Base-by-base conservation (phyloP, 2,329 filamentous ascomycete genomes). In the Exophiala spinifera region DNA sequence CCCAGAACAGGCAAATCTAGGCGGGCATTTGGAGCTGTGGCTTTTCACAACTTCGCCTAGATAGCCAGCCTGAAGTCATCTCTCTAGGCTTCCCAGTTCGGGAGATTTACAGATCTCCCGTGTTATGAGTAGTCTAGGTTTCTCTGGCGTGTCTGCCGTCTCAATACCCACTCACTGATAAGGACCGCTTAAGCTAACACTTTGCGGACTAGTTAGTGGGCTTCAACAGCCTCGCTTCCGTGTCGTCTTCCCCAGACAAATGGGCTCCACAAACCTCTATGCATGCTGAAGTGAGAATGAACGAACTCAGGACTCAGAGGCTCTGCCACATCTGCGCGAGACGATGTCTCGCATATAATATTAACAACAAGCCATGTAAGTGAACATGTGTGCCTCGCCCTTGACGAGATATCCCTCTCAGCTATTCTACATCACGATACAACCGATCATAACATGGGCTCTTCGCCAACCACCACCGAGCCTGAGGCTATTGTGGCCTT, bases 141-240 rank as follows among this genome's bases (percentile, higher is more conserved):
- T n/a, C 37, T 20, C 37, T 17, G 37, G 37, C 5, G 37, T 17
- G 6, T 40, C 37, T 40, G 37, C 37, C 37, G 37, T 25, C 13
- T 20, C 37, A 15, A 37, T 19, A 8, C 8, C 43, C 31, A 13
- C 33, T 45, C 21, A 36, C 14, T 34, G 51, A 49, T 42, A 53
- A 48, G 33, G 33, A 19, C 43, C 51, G 51, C 51, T 53, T 53
- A 53, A 31, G 33, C 51, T 53, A 53, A 53, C n/a, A 20, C 15
- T 42, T 48, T 53, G 44, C 21, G 51, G 51, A 49, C 51, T 43
- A 49, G 44, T 48, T 43, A 49, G 44, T 48, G 20, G 43, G n/a
- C 15, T 17, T 37, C 49, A 31, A 31, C n/a, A 7, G 10, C n/a
- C 37, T 44, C 23, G 25, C 39, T 33, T 37, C 39, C 23, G 14